phyloP scores from a whole-genome alignment of 352 stramenopile genomes.

The Pythium aquatile region DNA sequence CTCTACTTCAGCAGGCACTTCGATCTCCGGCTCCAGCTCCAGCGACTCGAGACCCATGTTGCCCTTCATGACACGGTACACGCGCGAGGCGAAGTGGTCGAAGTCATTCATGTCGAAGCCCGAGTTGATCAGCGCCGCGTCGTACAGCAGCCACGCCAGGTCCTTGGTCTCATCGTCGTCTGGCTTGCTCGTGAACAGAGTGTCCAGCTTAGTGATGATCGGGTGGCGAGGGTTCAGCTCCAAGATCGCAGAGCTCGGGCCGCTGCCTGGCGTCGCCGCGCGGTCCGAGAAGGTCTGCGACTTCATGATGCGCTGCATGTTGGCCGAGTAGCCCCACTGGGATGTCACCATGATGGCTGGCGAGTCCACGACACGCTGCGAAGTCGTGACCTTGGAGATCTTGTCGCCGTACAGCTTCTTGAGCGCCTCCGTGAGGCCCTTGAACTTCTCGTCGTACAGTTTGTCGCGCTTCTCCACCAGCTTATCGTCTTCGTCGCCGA shows the following conservation, averaged over 20 bases:
- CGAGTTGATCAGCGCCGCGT: constrained; percentile 97
- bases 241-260: constrained; percentile 89
- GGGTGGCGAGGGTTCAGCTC: constrained; percentile 99
- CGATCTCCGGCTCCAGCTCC: constrained; percentile 94
- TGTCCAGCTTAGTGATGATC: constrained; percentile 96
- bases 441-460: constrained; percentile 96
- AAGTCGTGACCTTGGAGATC: constrained; percentile 95
- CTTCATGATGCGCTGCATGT: constrained; percentile 99
- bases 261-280: constrained; percentile 32
- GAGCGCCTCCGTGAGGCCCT: constrained; percentile 93
- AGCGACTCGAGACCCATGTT: constrained; percentile 91
- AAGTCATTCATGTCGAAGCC: constrained; percentile 96
- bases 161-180: constrained; percentile 90
- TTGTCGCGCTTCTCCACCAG: constrained; percentile 93
- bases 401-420: constrained; percentile 96
- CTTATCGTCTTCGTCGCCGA: constrained; percentile 98
- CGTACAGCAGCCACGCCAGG: constrained; percentile 96
- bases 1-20: constrained; percentile 81
- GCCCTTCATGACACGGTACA: constrained; percentile 93
- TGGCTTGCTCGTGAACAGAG: constrained; percentile 54
- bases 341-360: constrained; percentile 96
- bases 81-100: constrained; percentile 91
- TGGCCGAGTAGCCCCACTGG: constrained; percentile 97
- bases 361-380: constrained; percentile 91
- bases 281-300: constrained; percentile 95